Percentiles rank a stretch among this genome's conserved stretches.
phyloP scores from a whole-genome alignment of 495 filamentous ascomycete genomes.

The Talaromyces borbonicus region DNA sequence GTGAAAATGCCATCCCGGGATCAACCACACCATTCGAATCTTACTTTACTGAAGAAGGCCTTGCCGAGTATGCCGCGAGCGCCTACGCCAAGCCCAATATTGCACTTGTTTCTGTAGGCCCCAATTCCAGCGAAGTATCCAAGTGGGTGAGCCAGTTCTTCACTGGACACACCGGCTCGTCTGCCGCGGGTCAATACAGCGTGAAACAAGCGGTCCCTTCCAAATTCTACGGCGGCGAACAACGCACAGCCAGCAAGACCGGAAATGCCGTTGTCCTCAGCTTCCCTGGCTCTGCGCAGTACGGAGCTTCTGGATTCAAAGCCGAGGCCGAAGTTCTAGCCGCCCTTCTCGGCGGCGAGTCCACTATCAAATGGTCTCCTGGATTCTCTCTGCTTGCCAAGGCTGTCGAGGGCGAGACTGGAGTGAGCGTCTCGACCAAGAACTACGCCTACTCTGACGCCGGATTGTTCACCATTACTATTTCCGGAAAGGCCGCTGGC shows the following conservation, averaged over 20 bases:
- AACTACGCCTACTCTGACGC: slow-evolving; percentile 89
- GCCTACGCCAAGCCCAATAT: slow-evolving; percentile 86
- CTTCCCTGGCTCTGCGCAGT: slow-evolving; percentile 80
- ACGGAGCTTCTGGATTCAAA: slow-evolving; percentile 62
- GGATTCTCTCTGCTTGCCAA: slow-evolving; percentile 86
- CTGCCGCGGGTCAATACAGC: slow-evolving; percentile 26
- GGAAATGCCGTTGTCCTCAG: slow-evolving; percentile 76
- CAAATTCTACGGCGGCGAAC: slow-evolving; percentile 91
- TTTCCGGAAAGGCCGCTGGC: slow-evolving; percentile 60
- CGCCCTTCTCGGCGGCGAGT: slow-evolving; percentile 80
- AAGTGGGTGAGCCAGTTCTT: slow-evolving; percentile 97
- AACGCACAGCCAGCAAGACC: slow-evolving; percentile 66
- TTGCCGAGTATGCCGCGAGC: slow-evolving; percentile 59
- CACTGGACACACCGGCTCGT: slow-evolving; percentile 34
- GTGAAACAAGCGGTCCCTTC: slow-evolving; percentile 39
- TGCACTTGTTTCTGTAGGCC: slow-evolving; percentile 81
- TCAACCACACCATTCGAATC: slow-evolving; percentile 57
- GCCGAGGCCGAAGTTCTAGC: slow-evolving; percentile 83
- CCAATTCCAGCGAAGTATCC: slow-evolving; percentile 59
- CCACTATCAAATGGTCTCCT: slow-evolving; percentile 88
- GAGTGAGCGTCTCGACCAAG: slow-evolving; percentile 56
- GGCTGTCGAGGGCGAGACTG: slow-evolving; percentile 53
- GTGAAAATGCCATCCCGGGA: slow-evolving; percentile 60
- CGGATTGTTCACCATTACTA: slow-evolving; percentile 73
- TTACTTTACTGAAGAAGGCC: slow-evolving; percentile 62